These are phyloP conservation scores for Chrysochromulina parva DNA, from an alignment of 78 protist species.

Conservation along the genomic window DNA sequence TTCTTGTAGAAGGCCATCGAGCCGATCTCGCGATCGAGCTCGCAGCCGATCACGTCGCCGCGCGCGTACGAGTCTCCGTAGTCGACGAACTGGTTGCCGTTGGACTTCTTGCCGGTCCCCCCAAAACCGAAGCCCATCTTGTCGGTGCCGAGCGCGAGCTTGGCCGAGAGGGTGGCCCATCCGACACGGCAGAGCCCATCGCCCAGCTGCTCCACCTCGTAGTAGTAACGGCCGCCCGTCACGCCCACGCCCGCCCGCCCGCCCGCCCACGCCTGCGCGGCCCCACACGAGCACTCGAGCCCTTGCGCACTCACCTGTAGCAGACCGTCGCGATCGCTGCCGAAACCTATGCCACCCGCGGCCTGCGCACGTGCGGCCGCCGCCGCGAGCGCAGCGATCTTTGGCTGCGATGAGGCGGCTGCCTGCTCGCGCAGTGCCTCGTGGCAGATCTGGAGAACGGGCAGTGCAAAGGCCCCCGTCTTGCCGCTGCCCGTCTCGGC, in stretches of 20 bases:
- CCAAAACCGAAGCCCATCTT: constrained; percentile 41
- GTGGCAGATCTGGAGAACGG: constrained; percentile 19
- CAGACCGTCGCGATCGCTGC: too few species aligned
- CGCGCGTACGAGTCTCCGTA: constrained; percentile 47
- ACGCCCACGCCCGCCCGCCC: constrained; percentile 3
- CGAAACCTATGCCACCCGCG: too few species aligned
- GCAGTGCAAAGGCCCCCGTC: constrained; percentile 55
- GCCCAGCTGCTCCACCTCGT: constrained; percentile 65
- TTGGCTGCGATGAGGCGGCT: too few species aligned
- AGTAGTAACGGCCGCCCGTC: constrained; percentile 53
- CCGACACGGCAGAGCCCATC: constrained; percentile 74
- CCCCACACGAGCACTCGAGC: too few species aligned
- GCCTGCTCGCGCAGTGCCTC: background rate
- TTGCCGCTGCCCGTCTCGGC: constrained; percentile 65
- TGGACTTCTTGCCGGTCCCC: constrained; percentile 54
- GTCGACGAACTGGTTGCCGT: constrained; percentile 4
- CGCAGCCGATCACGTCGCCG: constrained; percentile 35
- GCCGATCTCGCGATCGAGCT: background rate
- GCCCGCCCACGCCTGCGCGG: background rate
- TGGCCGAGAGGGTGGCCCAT: constrained; percentile 33
- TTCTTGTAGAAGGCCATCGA: constrained; percentile 17
- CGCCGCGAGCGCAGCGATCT: too few species aligned
- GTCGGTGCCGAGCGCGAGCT: constrained; percentile 55
- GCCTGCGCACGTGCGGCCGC: too few species aligned
- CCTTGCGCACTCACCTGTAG: too few species aligned